Evolutionary conservation across 169 alveolate species (phyloP), one percentile per base, ranked within the genome.

Genomic region (Plasmodium billcollinsi): DNA sequence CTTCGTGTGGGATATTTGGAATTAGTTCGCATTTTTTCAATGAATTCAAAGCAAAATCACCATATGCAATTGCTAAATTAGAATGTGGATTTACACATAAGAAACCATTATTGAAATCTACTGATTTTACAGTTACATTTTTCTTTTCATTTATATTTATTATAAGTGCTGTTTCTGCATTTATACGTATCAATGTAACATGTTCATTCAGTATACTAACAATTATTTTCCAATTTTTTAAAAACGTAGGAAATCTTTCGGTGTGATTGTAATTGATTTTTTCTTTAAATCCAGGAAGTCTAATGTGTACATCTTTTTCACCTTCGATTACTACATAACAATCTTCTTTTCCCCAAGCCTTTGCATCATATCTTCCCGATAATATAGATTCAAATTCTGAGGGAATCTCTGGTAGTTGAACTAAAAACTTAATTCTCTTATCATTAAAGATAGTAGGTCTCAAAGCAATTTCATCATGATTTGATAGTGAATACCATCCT

Each of bases 401-500:
- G 14, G 94, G 88, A 12, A 90, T 69, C 9, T 88, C 91, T 6
- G 88, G 94, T 39, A 93, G 73, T 7, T 93, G 95, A 39, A 92
- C 93, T 1, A 93, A 89, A 59, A 93, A 93, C 21, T 92, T 90
- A 80, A 93, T 88, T 43, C 96, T 88, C 5, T 54, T 78, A 63
- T 93, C 96, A 52, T 74, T 59, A 54, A 89, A 93, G 29, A 69
- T 58, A 49, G 96, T 93, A 66, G 94, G 95, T 70, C 91, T 88
- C 72, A 93, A 52, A 20, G 56, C 29, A 70, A 93, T 45, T 29
- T 89, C 93, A 21, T 91, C 96, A 33, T 90, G 89, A 26, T 93
- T 89, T 20, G 95, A 58, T 50, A 93, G 56, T 18, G 94, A 91
- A 83, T 76, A 88, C 96, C 96, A 93, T n/a, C 96, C 96, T 91